Percentiles rank a stretch among this genome's conserved stretches.
Evolutionary conservation across 345 rosid species (phyloP).

Genomic region (Brassica rapa): DNA sequence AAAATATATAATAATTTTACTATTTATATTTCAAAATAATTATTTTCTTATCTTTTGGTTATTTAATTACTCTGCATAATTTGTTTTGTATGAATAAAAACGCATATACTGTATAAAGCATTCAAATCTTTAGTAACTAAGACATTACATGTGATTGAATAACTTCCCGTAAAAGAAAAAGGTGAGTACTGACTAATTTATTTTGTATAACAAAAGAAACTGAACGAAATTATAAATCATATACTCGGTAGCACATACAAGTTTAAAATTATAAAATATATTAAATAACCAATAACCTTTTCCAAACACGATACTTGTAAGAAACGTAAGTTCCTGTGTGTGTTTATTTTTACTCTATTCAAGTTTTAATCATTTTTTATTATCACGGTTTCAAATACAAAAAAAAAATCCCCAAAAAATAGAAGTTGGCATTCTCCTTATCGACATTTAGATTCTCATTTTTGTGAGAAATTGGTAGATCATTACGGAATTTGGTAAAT

Average conservation of each 20-base stretch:
- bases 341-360: background rate
- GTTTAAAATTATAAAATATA: background rate
- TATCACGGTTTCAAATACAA: background rate
- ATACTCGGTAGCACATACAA: background rate
- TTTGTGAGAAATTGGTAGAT: slow-evolving; percentile 3
- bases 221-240: background rate
- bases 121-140: background rate
- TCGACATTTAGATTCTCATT: background rate
- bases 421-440: background rate
- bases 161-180: background rate
- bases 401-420: too few relatives aligned
- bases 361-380: background rate
- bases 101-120: background rate
- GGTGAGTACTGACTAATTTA: background rate
- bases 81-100: background rate
- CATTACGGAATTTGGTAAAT: background rate
- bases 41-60: background rate
- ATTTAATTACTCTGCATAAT: background rate
- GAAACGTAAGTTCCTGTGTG: background rate
- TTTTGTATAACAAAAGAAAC: background rate
- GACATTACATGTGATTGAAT: background rate
- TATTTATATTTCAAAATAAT: background rate
- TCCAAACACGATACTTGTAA: background rate
- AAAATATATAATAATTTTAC: background rate
- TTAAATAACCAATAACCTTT: background rate